Evolutionary conservation across 768 basidiomycete genomes (phyloP).

Genomic region (Collybia nuda): DNA sequence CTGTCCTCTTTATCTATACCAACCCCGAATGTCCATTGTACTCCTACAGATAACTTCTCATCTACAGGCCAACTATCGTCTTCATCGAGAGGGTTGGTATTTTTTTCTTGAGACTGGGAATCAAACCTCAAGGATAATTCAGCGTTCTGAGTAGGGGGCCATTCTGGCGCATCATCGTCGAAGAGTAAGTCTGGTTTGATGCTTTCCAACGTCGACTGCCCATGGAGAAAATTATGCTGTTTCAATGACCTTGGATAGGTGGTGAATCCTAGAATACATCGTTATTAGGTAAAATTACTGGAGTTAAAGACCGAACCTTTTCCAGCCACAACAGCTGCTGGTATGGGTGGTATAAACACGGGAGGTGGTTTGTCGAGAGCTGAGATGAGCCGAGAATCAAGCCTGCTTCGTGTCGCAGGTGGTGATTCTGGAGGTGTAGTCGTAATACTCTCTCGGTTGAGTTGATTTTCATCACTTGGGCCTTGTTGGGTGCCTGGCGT

Average conservation of each 20-base stretch:
- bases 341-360: conserved; percentile 49
- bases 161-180: conserved; percentile 47
- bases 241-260: conserved; percentile 22
- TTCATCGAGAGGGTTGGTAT: conserved; percentile 41
- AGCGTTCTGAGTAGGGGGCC: conserved; percentile 66
- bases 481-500: conserved; percentile 8
- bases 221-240: conserved; percentile 33
- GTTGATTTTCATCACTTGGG: conserved; percentile 1
- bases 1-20: conserved; percentile 60
- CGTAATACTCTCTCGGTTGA: conserved; percentile 37
- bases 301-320: too few species aligned
- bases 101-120: conserved; percentile 33
- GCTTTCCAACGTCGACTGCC: conserved; percentile 57
- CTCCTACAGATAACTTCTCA: conserved; percentile 54
- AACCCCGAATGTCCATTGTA: conserved; percentile 63
- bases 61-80: conserved; percentile 80
- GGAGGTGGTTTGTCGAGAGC: conserved; percentile 62
- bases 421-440: conserved; percentile 64
- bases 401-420: conserved; percentile 32
- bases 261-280: too few species aligned
- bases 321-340: background rate
- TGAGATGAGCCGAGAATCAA: conserved; percentile 37
- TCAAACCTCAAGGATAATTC: conserved; percentile 39
- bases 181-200: conserved; percentile 51
- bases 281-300: background rate